These are phyloP conservation scores for Luffa aegyptiaca DNA, from an alignment of 306 rosid species.

Conservation along the genomic window DNA sequence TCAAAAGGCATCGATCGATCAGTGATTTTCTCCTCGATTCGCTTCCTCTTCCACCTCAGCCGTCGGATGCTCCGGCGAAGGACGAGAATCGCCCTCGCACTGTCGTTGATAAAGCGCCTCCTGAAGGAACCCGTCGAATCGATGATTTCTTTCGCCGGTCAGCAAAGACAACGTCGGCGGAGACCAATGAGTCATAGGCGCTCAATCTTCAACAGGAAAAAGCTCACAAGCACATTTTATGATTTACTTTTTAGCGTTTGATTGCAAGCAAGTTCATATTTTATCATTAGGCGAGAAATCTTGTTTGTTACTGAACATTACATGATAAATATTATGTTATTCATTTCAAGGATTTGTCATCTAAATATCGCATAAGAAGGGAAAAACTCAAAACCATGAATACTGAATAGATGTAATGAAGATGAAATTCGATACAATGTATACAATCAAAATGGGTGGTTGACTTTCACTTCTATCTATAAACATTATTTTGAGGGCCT, in stretches of 20 bases:
- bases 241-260: neutral
- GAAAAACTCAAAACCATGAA: neutral
- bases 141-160: conserved; percentile 52
- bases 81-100: conserved; percentile 23
- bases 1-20: conserved; percentile 62
- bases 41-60: conserved; percentile 42
- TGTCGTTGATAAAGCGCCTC: conserved; percentile 22
- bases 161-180: conserved; percentile 14
- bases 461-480: neutral
- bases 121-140: conserved; percentile 48
- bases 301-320: conserved; percentile 3
- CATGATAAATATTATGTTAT: too few species aligned
- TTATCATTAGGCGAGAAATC: neutral
- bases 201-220: neutral
- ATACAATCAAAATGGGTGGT: neutral
- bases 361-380: neutral
- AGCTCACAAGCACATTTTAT: neutral
- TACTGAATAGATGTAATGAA: neutral
- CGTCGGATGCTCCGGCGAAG: conserved; percentile 16
- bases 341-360: neutral
- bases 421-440: neutral
- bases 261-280: neutral
- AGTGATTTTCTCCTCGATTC: conserved; percentile 79
- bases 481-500: neutral
- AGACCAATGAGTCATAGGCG: conserved; percentile 28